Evolutionary conservation across 371 early-diverging fungal genomes (phyloP).

Genomic region (Lichtheimia ramosa): DNA sequence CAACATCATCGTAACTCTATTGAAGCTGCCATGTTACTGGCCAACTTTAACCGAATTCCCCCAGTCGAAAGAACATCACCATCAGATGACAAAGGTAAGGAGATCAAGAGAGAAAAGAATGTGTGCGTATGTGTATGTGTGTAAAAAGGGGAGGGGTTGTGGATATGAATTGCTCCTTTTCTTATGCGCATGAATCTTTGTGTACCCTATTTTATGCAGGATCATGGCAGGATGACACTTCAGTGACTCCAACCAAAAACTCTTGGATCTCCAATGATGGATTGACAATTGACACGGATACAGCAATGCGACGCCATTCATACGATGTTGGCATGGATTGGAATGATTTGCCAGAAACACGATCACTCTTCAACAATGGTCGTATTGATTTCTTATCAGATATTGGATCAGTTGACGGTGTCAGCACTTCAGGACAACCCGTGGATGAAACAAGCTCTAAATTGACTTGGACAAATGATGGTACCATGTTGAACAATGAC

Average conservation of each 20-base stretch:
- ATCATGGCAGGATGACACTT: constrained; percentile 48
- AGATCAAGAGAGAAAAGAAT: background rate
- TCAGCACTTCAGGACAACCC: background rate
- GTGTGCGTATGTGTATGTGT: background rate
- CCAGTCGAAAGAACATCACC: constrained; percentile 13
- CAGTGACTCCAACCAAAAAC: constrained; percentile 29
- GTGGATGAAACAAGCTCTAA: constrained; percentile 7
- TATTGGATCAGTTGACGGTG: background rate
- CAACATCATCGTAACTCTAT: constrained; percentile 50
- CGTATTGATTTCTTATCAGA: constrained; percentile 5
- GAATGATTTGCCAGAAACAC: constrained; percentile 36
- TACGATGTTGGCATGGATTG: constrained; percentile 46
- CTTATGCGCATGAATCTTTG: constrained; percentile 36
- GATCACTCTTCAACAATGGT: too few species aligned
- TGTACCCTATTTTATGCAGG: background rate
- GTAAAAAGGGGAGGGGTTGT: background rate
- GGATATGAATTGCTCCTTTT: background rate
- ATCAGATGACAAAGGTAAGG: background rate
- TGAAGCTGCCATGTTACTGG: constrained; percentile 53
- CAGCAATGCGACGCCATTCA: constrained; percentile 35
- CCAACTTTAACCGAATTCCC: constrained; percentile 41
- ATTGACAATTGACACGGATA: constrained; percentile 16
- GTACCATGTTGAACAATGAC: constrained; percentile 1
- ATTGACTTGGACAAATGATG: constrained; percentile 24
- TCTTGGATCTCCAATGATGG: constrained; percentile 22